Base-by-base conservation (phyloP, 371 early-diverging fungal genomes). In the Syncephalis plumigaleata region DNA sequence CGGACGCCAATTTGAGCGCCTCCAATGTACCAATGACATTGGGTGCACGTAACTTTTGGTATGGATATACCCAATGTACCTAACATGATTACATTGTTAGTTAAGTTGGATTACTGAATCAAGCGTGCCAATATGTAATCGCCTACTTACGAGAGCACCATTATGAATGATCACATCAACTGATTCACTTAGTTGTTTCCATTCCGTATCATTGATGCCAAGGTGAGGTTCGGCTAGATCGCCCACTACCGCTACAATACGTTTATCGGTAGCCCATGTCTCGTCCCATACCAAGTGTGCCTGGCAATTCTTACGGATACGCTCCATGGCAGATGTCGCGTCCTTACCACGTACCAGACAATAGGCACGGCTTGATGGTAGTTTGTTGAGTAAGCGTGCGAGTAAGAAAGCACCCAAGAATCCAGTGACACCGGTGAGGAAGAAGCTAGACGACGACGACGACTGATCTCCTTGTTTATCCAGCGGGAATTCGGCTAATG, bases 21-120 rank as follows among this genome's bases (percentile, higher is more conserved):
- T 79, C 81, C 15, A 87, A 48, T 0, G 93, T 92, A 53, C 91
- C 84, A 36, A 85, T 51, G 13, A 97, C 98, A 53, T 97, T 97
- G 44, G 93, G 72, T n/a, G 84, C 85, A 4, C 82, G 73, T 48
- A 97, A 68, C 64, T 91, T 85, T 53, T 70, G 71, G 65, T 97
- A 97, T 21, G 98, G 96, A 59, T 90, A 94, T 17, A 97, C 88
- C 98, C 98, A 97, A 63, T 97, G 94, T 16, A 97, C 93, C 31
- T 31, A 31, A 7, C 11, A 31, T 31, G n/a, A n/a, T 31, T 31
- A 31, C 52, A 66, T 55, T 18, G 25, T 36, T n/a, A 22, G 21
- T 16, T 21, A 13, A 16, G n/a, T n/a, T n/a, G n/a, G n/a, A n/a
- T n/a, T n/a, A n/a, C n/a, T n/a, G n/a, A n/a, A n/a, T n/a, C n/a